Evolutionary conservation across 1,284 basidiomycete species (phyloP).

Genomic region (Sutorius eximius): DNA sequence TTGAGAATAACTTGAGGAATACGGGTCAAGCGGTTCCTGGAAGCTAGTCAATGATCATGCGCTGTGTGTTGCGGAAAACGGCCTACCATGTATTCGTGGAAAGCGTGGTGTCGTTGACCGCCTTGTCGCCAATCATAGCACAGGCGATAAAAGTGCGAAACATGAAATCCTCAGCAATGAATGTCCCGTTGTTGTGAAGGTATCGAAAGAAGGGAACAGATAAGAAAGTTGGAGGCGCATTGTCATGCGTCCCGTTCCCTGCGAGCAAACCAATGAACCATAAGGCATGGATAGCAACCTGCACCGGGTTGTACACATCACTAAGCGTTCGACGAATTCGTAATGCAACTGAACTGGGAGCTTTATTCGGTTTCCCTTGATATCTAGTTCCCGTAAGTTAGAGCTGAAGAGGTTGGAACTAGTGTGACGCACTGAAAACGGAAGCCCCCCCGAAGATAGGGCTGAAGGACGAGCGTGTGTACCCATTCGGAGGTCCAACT

Average conservation of each 20-base stretch:
- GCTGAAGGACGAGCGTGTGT: constrained; percentile 24
- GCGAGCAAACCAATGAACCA: constrained; percentile 46
- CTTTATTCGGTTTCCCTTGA: constrained; percentile 6
- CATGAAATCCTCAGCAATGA: constrained; percentile 36
- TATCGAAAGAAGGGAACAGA: constrained; percentile 34
- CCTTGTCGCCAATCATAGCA: constrained; percentile 56
- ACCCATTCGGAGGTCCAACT: constrained; percentile 34
- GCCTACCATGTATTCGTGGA: constrained; percentile 45
- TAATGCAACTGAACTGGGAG: constrained; percentile 8
- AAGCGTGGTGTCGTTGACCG: constrained; percentile 53
- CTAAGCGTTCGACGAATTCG: constrained; percentile 25
- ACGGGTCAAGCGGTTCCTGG: constrained; percentile 31
- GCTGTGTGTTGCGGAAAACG: background rate
- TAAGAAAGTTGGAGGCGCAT: constrained; percentile 20
- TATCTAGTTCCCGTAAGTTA: constrained; percentile 21
- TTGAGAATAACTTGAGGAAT: constrained; percentile 33
- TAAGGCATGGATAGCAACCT: constrained; percentile 45
- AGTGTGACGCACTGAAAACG: constrained; percentile 26
- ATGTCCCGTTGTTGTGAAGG: constrained; percentile 29
- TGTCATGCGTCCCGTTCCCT: constrained; percentile 4
- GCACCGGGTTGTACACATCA: constrained; percentile 27
- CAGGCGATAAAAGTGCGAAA: constrained; percentile 45
- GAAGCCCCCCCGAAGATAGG: constrained; percentile 20
- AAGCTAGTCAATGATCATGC: constrained; percentile 11
- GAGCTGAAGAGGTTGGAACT: background rate